Base-by-base conservation (phyloP, 2,329 filamentous ascomycete genomes). In the Hymenoscyphus albidus region DNA sequence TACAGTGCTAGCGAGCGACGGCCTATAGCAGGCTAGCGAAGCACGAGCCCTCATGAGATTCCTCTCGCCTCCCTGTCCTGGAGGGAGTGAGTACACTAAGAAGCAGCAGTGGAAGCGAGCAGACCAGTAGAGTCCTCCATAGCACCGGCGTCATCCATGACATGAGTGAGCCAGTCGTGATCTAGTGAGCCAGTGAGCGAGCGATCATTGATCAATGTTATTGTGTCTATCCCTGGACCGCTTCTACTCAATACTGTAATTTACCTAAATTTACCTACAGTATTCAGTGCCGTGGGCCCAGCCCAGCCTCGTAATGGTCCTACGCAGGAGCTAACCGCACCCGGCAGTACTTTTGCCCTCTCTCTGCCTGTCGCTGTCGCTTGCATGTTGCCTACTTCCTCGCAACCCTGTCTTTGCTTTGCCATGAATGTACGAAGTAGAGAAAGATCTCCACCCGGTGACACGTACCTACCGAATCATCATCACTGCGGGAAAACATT, bases 401-500 rank as follows among this genome's bases (percentile, higher is more conserved):
- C 18, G 5, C 35, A 35, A 35, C 5, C 35, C 27, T 27, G 27
- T 27, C 27, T 27, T 27, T 27, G 27, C 27, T 27, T 27, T 27
- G 27, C 27, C 27, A 27, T 27, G 27, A 27, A 27, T 27, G 27
- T 27, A 27, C 27, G 27, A 27, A 27, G 27, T 27, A 51, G 44
- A 22, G 22, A 51, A 51, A 12, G n/a, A 51, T n/a, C 44, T 51
- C n/a, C n/a, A n/a, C n/a, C n/a, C 7, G 48, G 48, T 54, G 48
- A 54, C 18, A 54, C 48, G 44, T 51, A 51, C 12, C 44, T 18
- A 51, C 35, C 35, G 35, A 35, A 35, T 35, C 35, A 22, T 51
- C 44, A 51, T 51, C 18, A 22, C 22, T 54, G 48, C 48, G 48
- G 48, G 48, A 54, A 54, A 54, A 54, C 44, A 54, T 54, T 54